Percentiles rank a stretch among this genome's conserved stretches.
phyloP scores from a whole-genome alignment of 2,329 filamentous ascomycete genomes.

The Escovopsis weberi region DNA sequence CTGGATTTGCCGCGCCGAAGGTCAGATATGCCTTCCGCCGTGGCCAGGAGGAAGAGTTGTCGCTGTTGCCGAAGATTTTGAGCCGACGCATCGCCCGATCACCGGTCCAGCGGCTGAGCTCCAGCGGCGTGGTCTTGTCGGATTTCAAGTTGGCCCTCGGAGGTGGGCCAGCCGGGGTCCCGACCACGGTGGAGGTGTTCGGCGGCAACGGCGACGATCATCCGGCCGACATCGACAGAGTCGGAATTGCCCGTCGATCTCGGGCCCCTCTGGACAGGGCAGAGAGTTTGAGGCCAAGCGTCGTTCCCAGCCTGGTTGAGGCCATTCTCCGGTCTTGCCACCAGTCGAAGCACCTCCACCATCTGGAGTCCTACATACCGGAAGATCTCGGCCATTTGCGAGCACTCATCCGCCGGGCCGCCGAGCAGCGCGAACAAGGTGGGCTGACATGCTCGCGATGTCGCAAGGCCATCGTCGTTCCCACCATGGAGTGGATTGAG shows the following conservation, averaged over 20 bases:
- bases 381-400: slow-evolving; percentile 26
- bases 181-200: slow-evolving; percentile 10
- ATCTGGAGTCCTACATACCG: slow-evolving; percentile 29
- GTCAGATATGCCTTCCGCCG: not conserved
- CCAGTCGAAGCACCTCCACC: slow-evolving; percentile 25
- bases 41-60: not conserved
- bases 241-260: not conserved
- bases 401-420: slow-evolving; percentile 24
- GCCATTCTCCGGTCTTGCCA: slow-evolving; percentile 33
- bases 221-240: not conserved
- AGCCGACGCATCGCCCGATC: slow-evolving; percentile 16
- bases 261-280: slow-evolving; percentile 6
- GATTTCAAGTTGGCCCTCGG: slow-evolving; percentile 15
- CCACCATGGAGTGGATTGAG: slow-evolving; percentile 46
- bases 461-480: slow-evolving; percentile 30
- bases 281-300: slow-evolving; percentile 12
- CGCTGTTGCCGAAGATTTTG: slow-evolving; percentile 9
- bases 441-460: slow-evolving; percentile 39
- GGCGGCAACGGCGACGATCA: not conserved
- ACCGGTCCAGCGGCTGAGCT: slow-evolving; percentile 18
- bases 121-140: slow-evolving; percentile 15
- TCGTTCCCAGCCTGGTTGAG: slow-evolving; percentile 37
- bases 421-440: slow-evolving; percentile 29
- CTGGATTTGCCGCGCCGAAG: not conserved
- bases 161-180: slow-evolving; percentile 5